Evolutionary conservation across 768 basidiomycete genomes (phyloP), one percentile per base, ranked within the genome.

Genomic region (Calocybe gangraenosa): DNA sequence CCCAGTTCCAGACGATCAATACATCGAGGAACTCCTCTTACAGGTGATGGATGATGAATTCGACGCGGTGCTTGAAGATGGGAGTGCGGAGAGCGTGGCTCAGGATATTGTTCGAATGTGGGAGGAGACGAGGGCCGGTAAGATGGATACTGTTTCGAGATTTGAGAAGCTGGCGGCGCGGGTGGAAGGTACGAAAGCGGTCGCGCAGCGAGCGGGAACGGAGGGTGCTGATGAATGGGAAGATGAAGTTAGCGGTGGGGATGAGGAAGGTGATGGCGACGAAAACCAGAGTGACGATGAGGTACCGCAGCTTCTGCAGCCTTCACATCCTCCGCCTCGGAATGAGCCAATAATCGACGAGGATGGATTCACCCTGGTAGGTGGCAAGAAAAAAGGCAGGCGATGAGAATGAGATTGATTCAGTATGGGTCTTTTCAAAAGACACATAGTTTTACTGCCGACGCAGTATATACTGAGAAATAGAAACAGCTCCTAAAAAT

Each of bases 21-120:
- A 94, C 54, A 67, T 98, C 49, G 91, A 90, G 56, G 82, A 89
- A 42, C 69, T 86, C 51, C 70, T 98, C 11, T 70, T 87, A 10
- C 91, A 95, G 57, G 78, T 89, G 37, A 82, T 96, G 75, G 70
- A 72, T 7, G 91, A 96, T 55, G 94, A 96, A 58, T 97, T 91
- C 56, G 91, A 92, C 17, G 76, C 81, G 11, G 66, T 74, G 9
- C 66, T 97, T 18, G 92, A 96, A 52, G 95, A 98, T 56, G 89
- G 79, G 15, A 92, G 89, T 44, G 82, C 84, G 1, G 81, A 82
- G 46, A 66, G 61, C 2, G 82, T 97, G 34, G 85, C 91, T 9
- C 66, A 60, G 51, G 90, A 93, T 56, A 69, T 93, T 23, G 73
- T 90, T 22, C 63, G 57, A 31, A 64, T 92, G 20, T 93, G 89